Conservation (phyloP, 495 filamentous ascomycete species). For the Aspergillus diversus region DNA sequence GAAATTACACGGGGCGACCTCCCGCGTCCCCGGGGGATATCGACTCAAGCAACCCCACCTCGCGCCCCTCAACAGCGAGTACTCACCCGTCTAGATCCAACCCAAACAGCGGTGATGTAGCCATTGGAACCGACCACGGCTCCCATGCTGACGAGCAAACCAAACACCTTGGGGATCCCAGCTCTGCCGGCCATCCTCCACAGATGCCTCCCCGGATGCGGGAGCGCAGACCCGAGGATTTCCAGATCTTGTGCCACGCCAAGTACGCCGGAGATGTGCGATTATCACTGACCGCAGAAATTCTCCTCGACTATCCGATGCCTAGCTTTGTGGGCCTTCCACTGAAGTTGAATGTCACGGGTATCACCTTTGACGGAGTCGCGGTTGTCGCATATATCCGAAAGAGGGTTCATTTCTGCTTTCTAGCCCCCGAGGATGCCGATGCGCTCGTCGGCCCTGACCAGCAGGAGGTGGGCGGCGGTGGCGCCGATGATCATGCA, state of each 20-base stretch:
- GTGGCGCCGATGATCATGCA: constrained; percentile 26
- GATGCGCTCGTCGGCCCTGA: constrained; percentile 62
- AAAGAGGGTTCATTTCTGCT: constrained; percentile 82
- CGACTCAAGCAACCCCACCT: constrained; percentile 40
- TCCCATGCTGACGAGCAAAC: constrained; percentile 20
- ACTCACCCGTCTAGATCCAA: constrained; percentile 40
- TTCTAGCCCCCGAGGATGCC: constrained; percentile 85
- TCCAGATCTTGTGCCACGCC: constrained; percentile 89
- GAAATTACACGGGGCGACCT: constrained; percentile 17
- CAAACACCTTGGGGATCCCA: constrained; percentile 27
- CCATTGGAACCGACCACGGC: constrained; percentile 13
- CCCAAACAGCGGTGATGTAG: constrained; percentile 27
- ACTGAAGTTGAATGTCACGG: constrained; percentile 88
- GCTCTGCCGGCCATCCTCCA: constrained; percentile 22
- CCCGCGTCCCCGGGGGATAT: constrained; percentile 30
- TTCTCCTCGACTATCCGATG: constrained; percentile 97
- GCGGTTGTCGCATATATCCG: constrained; percentile 89
- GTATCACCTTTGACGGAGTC: constrained; percentile 90
- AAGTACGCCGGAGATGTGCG: constrained; percentile 83
- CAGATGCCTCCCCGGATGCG: constrained; percentile 45
- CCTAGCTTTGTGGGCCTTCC: constrained; percentile 94
- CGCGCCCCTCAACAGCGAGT: constrained; percentile 50
- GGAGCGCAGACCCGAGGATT: constrained; percentile 58
- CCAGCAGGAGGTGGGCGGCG: constrained; percentile 41
- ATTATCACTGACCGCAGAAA: constrained; percentile 87